A percentile compares a stretch with the other conserved stretches of the same genome.
Conservation (phyloP, 1,284 basidiomycete species). For the Moniliophthora roreri region DNA sequence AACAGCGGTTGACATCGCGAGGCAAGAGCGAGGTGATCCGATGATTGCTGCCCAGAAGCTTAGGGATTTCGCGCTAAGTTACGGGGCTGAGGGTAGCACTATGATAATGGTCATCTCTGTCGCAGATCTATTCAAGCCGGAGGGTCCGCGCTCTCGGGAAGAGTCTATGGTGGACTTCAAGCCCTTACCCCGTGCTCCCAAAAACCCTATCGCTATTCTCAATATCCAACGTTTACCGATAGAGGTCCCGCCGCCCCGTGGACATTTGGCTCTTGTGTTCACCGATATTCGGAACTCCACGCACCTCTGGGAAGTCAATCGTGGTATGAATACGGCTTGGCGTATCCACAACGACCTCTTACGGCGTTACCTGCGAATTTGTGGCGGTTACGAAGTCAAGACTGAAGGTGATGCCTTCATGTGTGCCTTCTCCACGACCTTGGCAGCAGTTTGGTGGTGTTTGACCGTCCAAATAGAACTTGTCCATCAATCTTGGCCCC, state of each 20-base stretch:
- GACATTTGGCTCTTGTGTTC: slow-evolving; percentile 93
- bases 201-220: slow-evolving; percentile 53
- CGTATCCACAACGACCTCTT: slow-evolving; percentile 89
- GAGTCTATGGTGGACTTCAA: slow-evolving; percentile 47
- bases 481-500: slow-evolving; percentile 88
- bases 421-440: slow-evolving; percentile 93
- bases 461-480: slow-evolving; percentile 88
- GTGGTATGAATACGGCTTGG: slow-evolving; percentile 96
- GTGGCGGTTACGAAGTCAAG: slow-evolving; percentile 98
- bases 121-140: slow-evolving; percentile 70
- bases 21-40: slow-evolving; percentile 82
- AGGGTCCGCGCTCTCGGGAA: slow-evolving; percentile 37
- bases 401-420: slow-evolving; percentile 99
- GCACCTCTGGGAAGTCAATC: slow-evolving; percentile 95
- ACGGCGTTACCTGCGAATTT: slow-evolving; percentile 84
- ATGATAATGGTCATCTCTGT: slow-evolving; percentile 99
- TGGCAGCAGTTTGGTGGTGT: slow-evolving; percentile 90
- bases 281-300: slow-evolving; percentile 99
- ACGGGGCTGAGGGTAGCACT: slow-evolving; percentile 91
- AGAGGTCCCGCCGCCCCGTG: slow-evolving; percentile 87
- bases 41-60: slow-evolving; percentile 98
- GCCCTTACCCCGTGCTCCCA: slow-evolving; percentile 30
- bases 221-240: slow-evolving; percentile 65
- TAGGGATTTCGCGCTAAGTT: slow-evolving; percentile 95
- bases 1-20: slow-evolving; percentile 95